Conservation (phyloP, 768 basidiomycete genomes). For the Xerocomellus intermedius region DNA sequence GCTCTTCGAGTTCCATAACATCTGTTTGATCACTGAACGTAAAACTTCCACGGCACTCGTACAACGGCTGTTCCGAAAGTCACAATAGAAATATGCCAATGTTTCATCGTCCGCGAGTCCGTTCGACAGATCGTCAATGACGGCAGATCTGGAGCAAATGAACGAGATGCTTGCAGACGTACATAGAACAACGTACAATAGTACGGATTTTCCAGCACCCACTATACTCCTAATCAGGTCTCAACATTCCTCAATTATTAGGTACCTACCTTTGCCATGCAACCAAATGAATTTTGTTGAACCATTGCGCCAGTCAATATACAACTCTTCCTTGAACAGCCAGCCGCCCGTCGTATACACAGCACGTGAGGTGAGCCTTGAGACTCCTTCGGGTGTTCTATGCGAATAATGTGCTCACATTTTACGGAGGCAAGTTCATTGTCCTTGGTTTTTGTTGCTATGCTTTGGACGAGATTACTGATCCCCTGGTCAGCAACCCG, state of each 20-base stretch:
- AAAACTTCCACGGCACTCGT: background rate
- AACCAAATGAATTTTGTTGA: constrained; percentile 8
- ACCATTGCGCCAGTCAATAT: constrained; percentile 1
- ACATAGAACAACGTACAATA: background rate
- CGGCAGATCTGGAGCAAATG: background rate
- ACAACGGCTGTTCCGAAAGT: constrained; percentile 1
- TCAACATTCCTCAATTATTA: background rate
- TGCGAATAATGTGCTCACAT: background rate
- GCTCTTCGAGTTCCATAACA: background rate
- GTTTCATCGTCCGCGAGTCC: background rate
- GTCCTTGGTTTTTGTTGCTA: background rate
- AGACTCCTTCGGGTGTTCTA: no score
- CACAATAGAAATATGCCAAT: constrained; percentile 11
- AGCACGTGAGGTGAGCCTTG: no score
- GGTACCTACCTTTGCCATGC: background rate
- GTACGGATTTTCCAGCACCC: background rate
- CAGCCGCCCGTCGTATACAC: background rate
- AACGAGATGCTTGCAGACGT: background rate
- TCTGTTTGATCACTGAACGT: constrained; percentile 1
- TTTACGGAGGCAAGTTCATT: background rate
- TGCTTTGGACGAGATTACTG: background rate
- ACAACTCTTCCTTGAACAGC: background rate
- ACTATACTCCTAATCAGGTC: background rate
- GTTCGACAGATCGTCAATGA: background rate
- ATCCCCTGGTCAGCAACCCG: background rate